These are phyloP conservation scores for Vitis hybrid DNA, from an alignment of 177 flowering plant genomes.

Conservation along the genomic window DNA sequence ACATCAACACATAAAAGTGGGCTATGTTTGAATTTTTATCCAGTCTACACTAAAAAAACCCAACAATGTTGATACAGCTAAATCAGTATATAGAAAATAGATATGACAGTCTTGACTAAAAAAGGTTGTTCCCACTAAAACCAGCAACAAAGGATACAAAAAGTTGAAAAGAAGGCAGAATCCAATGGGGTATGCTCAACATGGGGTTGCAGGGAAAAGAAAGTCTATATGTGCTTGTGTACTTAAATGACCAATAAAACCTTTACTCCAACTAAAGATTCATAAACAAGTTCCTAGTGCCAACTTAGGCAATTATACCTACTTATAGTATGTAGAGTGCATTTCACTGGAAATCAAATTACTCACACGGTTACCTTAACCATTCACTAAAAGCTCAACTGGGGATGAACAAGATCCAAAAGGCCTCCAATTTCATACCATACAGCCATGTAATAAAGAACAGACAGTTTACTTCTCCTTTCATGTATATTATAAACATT, in stretches of 20 bases:
- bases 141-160: not conserved
- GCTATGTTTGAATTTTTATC: not conserved
- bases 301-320: not conserved
- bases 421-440: too few species aligned
- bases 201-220: not conserved
- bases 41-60: not conserved
- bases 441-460: too few species aligned
- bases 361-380: not conserved
- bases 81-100: not conserved
- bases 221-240: not conserved
- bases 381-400: not conserved
- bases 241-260: not conserved
- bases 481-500: too few species aligned
- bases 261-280: not conserved
- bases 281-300: not conserved
- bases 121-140: not conserved
- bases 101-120: not conserved
- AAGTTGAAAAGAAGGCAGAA: not conserved
- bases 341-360: not conserved
- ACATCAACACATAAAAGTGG: not conserved
- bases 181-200: not conserved
- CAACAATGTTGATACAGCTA: not conserved
- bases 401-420: not conserved
- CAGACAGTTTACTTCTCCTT: too few species aligned
- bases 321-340: not conserved